Evolutionary conservation across 192 early-diverging fungal genomes (phyloP).

Genomic region (Backusella australiensis): DNA sequence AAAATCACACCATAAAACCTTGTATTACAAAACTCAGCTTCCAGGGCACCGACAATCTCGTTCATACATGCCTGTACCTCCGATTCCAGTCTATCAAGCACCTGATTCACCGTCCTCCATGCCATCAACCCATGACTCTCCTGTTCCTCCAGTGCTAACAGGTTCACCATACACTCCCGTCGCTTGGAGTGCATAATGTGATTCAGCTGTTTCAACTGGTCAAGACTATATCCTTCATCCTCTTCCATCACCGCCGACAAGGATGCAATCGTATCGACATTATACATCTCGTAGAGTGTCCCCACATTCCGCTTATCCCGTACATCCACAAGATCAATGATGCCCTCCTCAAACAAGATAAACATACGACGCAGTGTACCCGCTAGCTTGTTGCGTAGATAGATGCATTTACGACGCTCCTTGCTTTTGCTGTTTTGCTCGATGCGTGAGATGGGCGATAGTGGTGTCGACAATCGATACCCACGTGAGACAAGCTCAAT

Average conservation of each 20-base stretch:
- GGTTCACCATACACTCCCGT: constrained; percentile 54
- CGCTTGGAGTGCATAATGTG: constrained; percentile 47
- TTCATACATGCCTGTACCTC: constrained; percentile 35
- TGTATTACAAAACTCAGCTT: constrained; percentile 44
- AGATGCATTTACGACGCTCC: constrained; percentile 41
- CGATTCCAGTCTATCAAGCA: background rate
- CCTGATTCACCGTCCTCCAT: constrained; percentile 18
- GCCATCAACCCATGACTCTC: background rate
- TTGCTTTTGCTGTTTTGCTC: constrained; percentile 48
- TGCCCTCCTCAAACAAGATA: constrained; percentile 43
- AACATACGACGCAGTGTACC: constrained; percentile 41
- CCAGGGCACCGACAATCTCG: constrained; percentile 39
- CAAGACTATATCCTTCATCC: constrained; percentile 36
- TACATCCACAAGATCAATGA: constrained; percentile 43
- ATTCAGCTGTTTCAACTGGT: constrained; percentile 39
- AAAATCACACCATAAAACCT: background rate
- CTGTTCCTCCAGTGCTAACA: constrained; percentile 35
- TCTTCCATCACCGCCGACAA: constrained; percentile 13
- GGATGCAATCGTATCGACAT: constrained; percentile 31
- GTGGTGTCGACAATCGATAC: constrained; percentile 56
- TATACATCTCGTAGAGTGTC: constrained; percentile 52
- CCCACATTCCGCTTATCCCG: constrained; percentile 39
- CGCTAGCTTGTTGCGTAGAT: constrained; percentile 45
- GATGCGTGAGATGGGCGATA: constrained; percentile 61
- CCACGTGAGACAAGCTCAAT: constrained; percentile 64